phyloP scores from a whole-genome alignment of 306 rosid genomes.

The Castanea mollissima region DNA sequence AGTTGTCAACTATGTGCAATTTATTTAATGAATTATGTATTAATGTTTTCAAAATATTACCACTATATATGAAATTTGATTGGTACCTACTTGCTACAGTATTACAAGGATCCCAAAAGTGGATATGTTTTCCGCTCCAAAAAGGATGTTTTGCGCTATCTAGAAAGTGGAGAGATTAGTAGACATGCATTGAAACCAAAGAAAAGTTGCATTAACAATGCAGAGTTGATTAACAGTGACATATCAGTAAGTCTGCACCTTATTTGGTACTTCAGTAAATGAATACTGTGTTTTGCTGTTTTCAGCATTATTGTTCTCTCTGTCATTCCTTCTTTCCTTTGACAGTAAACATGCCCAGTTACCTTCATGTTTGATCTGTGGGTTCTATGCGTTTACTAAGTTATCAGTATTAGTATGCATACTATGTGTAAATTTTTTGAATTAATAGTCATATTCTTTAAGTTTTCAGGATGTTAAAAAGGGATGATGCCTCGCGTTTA shows the following conservation, averaged over 20 bases:
- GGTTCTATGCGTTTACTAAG: background rate
- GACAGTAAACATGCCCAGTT: background rate
- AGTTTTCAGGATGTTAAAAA: too few relatives aligned
- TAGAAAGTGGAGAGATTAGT: conserved; percentile 43
- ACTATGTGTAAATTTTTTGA: too few relatives aligned
- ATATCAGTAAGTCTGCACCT: conserved; percentile 30
- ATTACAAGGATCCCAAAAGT: conserved; percentile 45
- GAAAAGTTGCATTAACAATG: conserved; percentile 18
- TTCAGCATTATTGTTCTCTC: background rate
- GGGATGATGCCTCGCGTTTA: too few relatives aligned
- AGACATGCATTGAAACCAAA: conserved; percentile 42
- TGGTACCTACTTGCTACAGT: conserved; percentile 24
- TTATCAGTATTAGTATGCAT: background rate
- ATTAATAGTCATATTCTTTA: too few relatives aligned
- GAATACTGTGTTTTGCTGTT: background rate
- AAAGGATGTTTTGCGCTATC: conserved; percentile 37
- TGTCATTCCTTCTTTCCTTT: background rate
- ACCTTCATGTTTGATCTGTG: background rate
- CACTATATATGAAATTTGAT: background rate
- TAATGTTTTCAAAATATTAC: background rate
- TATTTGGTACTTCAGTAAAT: background rate
- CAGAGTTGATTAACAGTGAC: conserved; percentile 19
- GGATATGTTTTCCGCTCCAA: conserved; percentile 54
- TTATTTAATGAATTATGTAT: background rate
- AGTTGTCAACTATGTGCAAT: background rate